phyloP scores from a whole-genome alignment of 106 monocot genomes.

The Acorus gramineus region DNA sequence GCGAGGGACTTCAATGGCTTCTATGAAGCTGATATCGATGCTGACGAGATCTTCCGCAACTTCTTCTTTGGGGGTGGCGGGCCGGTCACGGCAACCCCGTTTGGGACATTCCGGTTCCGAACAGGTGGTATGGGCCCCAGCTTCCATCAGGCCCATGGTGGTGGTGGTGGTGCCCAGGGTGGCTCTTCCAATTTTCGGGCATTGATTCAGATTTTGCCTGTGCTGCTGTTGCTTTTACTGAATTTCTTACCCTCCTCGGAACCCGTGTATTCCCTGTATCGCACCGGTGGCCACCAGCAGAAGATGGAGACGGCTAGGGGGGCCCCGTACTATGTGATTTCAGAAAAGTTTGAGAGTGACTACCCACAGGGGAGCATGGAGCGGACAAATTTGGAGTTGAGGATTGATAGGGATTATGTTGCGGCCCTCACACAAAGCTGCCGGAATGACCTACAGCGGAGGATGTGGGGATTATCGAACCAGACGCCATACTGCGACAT shows the following conservation, averaged over 20 bases:
- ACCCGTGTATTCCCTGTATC: constrained; percentile 48
- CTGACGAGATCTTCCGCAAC: constrained; percentile 94
- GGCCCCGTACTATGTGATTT: constrained; percentile 72
- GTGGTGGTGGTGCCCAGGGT: constrained; percentile 3
- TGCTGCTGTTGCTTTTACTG: constrained; percentile 53
- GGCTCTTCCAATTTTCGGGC: constrained; percentile 21
- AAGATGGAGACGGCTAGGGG: constrained; percentile 60
- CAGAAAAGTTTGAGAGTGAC: constrained; percentile 58
- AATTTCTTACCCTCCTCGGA: constrained; percentile 85
- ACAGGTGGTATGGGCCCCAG: constrained; percentile 47
- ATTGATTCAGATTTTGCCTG: constrained; percentile 72
- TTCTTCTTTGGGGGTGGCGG: constrained; percentile 73
- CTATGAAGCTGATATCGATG: constrained; percentile 76
- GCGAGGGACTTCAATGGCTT: constrained; percentile 49
- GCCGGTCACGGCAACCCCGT: constrained; percentile 37
- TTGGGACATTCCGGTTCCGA: constrained; percentile 63
- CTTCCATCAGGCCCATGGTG: constrained; percentile 26
- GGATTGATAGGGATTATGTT: constrained; percentile 75
- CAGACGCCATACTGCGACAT: constrained; percentile 76
- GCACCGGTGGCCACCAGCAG: constrained; percentile 43
- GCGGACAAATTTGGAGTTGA: constrained; percentile 43
- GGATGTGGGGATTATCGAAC: constrained; percentile 51
- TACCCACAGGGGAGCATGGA: constrained; percentile 59
- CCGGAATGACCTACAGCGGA: constrained; percentile 63
- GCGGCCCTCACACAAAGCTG: constrained; percentile 69